phyloP scores from a whole-genome alignment of 768 basidiomycete genomes.

The Psilocybe subaeruginosa region DNA sequence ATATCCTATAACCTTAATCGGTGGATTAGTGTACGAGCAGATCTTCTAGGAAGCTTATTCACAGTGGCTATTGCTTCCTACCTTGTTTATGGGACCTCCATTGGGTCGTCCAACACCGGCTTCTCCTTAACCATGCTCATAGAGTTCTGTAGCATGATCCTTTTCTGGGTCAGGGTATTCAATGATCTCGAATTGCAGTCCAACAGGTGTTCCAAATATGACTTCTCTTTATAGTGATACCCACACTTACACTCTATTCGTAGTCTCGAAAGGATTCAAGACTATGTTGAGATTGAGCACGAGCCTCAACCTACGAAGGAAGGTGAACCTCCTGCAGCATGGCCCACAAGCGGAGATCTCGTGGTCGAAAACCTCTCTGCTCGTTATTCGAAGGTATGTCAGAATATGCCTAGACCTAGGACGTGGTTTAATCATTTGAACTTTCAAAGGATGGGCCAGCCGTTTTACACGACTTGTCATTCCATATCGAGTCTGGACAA shows the following conservation, averaged over 20 bases:
- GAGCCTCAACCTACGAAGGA: conserved; percentile 44
- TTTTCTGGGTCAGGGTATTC: conserved; percentile 46
- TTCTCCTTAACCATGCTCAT: conserved; percentile 62
- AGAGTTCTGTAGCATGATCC: conserved; percentile 55
- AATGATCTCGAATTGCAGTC: conserved; percentile 47
- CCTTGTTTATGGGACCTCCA: conserved; percentile 46
- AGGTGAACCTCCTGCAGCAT: conserved; percentile 64
- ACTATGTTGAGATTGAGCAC: conserved; percentile 60
- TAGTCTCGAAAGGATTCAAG: conserved; percentile 73
- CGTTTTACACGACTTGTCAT: conserved; percentile 57
- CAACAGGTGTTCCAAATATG: conserved; percentile 20
- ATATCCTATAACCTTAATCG: conserved; percentile 53
- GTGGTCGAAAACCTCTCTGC: conserved; percentile 60
- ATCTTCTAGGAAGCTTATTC: conserved; percentile 59
- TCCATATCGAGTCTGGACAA: conserved; percentile 56
- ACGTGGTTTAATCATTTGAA: neutral
- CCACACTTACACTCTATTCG: neutral
- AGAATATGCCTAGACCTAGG: neutral
- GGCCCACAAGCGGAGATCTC: conserved; percentile 65
- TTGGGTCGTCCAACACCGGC: conserved; percentile 45
- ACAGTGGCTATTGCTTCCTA: conserved; percentile 55
- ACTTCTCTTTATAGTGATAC: no score
- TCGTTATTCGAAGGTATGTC: conserved; percentile 44
- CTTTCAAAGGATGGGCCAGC: conserved; percentile 41
- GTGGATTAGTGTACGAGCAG: conserved; percentile 52